Evolutionary conservation across 768 basidiomycete species (phyloP).

Genomic region (Strobilomyces echinocephalus): DNA sequence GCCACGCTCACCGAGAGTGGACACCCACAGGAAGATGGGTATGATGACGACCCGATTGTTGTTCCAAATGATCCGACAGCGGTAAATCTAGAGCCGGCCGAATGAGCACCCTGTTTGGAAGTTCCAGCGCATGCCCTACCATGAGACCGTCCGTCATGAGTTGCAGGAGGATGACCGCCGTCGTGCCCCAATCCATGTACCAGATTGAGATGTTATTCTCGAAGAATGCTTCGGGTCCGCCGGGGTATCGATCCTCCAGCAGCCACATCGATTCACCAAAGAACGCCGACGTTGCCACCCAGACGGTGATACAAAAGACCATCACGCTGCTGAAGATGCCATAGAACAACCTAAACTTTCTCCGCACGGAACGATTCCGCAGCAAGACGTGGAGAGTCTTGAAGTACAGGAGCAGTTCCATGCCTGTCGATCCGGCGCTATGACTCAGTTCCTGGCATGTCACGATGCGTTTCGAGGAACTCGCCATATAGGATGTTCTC

Average conservation of each 20-base stretch:
- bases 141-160: not conserved
- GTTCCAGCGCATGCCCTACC: not conserved
- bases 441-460: not conserved
- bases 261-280: conserved; percentile 30
- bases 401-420: not conserved
- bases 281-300: not conserved
- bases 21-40: not conserved
- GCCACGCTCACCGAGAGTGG: not conserved
- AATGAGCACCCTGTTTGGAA: not conserved
- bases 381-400: not conserved
- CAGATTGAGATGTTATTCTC: conserved; percentile 20
- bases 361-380: not conserved
- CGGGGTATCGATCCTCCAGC: conserved; percentile 28
- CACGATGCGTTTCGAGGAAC: not conserved
- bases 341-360: not conserved
- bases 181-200: conserved; percentile 5
- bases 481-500: not conserved
- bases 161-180: not conserved
- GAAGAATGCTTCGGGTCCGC: conserved; percentile 33
- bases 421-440: not conserved
- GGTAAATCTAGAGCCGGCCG: not conserved
- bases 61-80: not conserved
- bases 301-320: not conserved
- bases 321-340: not conserved
- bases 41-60: not conserved